These are phyloP conservation scores for Populus hybrid DNA, from an alignment of 441 rosid species.

Conservation along the genomic window DNA sequence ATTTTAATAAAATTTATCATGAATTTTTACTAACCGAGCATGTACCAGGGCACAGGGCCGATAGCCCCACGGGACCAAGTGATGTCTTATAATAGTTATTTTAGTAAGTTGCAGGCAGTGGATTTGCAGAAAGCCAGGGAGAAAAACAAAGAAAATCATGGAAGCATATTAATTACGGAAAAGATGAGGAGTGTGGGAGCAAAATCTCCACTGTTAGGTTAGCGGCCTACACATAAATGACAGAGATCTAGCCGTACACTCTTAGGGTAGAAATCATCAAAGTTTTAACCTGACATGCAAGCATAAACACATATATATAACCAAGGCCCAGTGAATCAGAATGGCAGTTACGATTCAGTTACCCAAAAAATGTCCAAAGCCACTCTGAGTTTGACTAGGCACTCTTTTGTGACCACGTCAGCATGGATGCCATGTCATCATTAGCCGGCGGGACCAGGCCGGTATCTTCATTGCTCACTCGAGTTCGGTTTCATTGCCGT, in stretches of 20 bases:
- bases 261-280: slow-evolving; percentile 35
- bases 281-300: slow-evolving; percentile 12
- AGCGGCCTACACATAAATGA: not conserved
- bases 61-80: too few relatives aligned
- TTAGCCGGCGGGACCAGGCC: slow-evolving; percentile 29
- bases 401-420: slow-evolving; percentile 17
- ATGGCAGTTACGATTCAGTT: slow-evolving; percentile 31
- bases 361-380: not conserved
- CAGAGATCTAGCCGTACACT: slow-evolving; percentile 11
- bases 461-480: not conserved
- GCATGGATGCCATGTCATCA: slow-evolving; percentile 12
- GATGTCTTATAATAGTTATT: too few relatives aligned
- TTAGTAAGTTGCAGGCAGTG: too few relatives aligned
- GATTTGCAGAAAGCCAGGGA: too few relatives aligned
- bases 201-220: not conserved
- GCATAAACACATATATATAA: not conserved
- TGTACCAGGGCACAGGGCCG: too few relatives aligned
- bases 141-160: not conserved
- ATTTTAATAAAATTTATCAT: too few relatives aligned
- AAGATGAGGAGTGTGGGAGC: not conserved
- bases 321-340: not conserved
- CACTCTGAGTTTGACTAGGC: not conserved
- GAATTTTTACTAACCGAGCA: too few relatives aligned
- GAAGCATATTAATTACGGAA: not conserved
- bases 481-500: slow-evolving; percentile 18